Conservation (phyloP, 371 early-diverging fungal species). For the Caulochytrium protostelioides region DNA sequence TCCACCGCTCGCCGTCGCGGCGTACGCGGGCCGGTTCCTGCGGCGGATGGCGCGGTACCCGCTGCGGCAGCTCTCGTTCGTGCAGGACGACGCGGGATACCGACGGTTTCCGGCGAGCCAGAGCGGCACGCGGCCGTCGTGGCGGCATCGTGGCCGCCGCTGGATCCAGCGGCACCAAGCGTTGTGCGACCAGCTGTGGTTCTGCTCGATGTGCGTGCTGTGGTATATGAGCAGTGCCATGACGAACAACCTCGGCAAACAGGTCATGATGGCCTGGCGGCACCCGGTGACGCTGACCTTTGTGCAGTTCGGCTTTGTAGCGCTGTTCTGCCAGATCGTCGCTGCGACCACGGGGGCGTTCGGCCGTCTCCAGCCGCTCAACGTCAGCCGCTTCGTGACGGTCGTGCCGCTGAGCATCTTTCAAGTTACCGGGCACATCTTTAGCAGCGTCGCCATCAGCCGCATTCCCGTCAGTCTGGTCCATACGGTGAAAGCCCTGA, state of each 20-base stretch:
- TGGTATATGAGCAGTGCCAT: slow-evolving; percentile 63
- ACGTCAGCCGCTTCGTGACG: slow-evolving; percentile 15
- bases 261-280: slow-evolving; percentile 41
- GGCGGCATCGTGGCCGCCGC: no score
- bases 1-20: no score
- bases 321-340: no score
- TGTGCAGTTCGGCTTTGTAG: slow-evolving; percentile 54
- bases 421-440: slow-evolving; percentile 63
- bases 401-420: slow-evolving; percentile 49
- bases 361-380: not conserved
- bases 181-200: slow-evolving; percentile 14
- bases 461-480: slow-evolving; percentile 58
- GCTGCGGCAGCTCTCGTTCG: no score
- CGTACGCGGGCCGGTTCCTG: no score
- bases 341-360: not conserved
- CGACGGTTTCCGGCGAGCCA: no score
- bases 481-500: slow-evolving; percentile 73
- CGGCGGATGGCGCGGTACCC: no score
- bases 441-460: slow-evolving; percentile 50
- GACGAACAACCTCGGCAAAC: slow-evolving; percentile 59
- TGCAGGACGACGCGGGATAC: no score
- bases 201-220: slow-evolving; percentile 30
- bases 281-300: slow-evolving; percentile 60
- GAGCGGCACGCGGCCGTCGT: no score
- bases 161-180: no score